phyloP scores from a whole-genome alignment of 495 filamentous ascomycete species.

The Hypoxylon fuscum region DNA sequence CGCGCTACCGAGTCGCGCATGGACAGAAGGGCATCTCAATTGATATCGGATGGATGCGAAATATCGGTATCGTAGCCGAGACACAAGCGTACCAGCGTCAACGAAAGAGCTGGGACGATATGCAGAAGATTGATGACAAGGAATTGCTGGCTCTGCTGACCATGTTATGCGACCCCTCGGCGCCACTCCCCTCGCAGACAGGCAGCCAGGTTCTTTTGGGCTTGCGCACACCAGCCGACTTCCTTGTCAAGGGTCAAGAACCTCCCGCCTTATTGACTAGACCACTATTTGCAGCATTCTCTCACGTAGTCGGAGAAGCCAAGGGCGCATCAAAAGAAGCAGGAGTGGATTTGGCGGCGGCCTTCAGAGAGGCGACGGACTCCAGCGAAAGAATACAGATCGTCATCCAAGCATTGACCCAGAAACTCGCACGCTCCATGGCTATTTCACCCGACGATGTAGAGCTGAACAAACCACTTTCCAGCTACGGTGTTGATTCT shows the following conservation, averaged over 20 bases:
- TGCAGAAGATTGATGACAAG: constrained; percentile 39
- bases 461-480: constrained; percentile 48
- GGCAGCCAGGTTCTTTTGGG: constrained; percentile 42
- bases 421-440: constrained; percentile 49
- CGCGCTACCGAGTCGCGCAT: constrained; percentile 45
- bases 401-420: constrained; percentile 43
- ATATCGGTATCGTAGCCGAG: constrained; percentile 47
- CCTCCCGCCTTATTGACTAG: constrained; percentile 31
- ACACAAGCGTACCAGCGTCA: constrained; percentile 36
- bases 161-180: constrained; percentile 44
- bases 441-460: constrained; percentile 48
- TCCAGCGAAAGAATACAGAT: constrained; percentile 41
- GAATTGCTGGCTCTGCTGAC: constrained; percentile 50
- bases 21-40: constrained; percentile 54
- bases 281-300: constrained; percentile 41
- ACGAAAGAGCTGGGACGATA: constrained; percentile 32
- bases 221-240: constrained; percentile 28
- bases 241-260: constrained; percentile 26
- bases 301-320: constrained; percentile 26
- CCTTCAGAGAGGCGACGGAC: constrained; percentile 38
- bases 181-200: constrained; percentile 20
- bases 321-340: constrained; percentile 15
- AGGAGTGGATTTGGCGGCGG: constrained; percentile 14
- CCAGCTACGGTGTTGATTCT: constrained; percentile 62
- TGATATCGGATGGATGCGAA: constrained; percentile 56